Base-by-base conservation (phyloP, 495 filamentous ascomycete genomes). In the Tuber microsphaerosporum region DNA sequence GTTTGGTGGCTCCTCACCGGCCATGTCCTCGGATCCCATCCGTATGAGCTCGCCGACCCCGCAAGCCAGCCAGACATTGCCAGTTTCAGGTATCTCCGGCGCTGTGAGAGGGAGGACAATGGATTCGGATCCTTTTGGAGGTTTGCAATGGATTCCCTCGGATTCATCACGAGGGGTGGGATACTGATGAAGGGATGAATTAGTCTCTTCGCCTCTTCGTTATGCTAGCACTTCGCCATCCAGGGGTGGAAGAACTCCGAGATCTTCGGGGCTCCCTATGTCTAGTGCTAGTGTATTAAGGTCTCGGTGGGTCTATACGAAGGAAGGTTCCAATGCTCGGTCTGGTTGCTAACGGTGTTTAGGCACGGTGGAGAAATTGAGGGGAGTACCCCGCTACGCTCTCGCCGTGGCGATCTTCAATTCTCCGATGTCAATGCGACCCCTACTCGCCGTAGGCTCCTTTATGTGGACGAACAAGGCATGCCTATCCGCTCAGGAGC, bases 221-320 rank as follows among this genome's bases (percentile, higher is more conserved):
- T 83, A 83, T 69, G 79, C 80, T 42, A 83, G 81, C 41, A 83
- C 81, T 65, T 82, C 81, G 26, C 81, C 81, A 22, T 72, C 74
- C 0, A 77, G 76, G 70, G 79, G 73, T 26, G 61, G 72, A 72
- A 71, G 73, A 2, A 79, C 81, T 0, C 79, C 78, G 20, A 75
- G 73, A 72, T 74, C 70, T 48, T 75, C 31, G 56, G 81, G 44
- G 72, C 72, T 82, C 22, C 81, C 81, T 12, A 74, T 76, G 39
- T 83, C 79, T 12, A 81, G 79, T 74, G 76, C 81, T 12, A 71
- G 78, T 69, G 75, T 75, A 4, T 39, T 80, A n/a, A 75, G 74
- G 46, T 73, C 76, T 31, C 34, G 73, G 76, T 68, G 31, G 22
- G 37, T 72, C 12, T 26, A 16, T 72, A 70, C 31, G 31, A 14